These are phyloP conservation scores for Phanerochaete carnosa DNA, from an alignment of 768 basidiomycete genomes.

Conservation along the genomic window DNA sequence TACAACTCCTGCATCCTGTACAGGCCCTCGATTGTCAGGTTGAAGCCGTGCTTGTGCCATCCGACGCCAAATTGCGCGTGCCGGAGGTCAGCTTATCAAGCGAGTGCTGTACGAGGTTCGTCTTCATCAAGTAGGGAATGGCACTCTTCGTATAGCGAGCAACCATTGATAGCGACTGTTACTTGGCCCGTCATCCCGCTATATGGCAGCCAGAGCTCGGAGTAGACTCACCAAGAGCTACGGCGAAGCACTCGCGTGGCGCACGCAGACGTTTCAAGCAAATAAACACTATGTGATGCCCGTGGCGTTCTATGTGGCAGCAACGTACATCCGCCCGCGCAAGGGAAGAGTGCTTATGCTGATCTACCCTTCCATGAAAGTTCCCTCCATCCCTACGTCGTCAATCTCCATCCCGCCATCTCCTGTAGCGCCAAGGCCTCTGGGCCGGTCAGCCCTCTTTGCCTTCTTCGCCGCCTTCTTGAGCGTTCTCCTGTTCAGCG, in stretches of 20 bases:
- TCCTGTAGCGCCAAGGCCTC: constrained; percentile 2
- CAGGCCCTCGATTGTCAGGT: too few species aligned
- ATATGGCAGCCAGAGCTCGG: neutral
- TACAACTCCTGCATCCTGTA: too few species aligned
- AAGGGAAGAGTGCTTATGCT: neutral
- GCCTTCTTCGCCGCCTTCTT: constrained; percentile 66
- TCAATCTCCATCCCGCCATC: constrained; percentile 32
- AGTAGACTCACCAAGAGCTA: neutral
- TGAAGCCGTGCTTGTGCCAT: too few species aligned
- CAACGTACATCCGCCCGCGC: neutral
- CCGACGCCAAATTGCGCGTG: too few species aligned
- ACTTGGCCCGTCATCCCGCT: too few species aligned
- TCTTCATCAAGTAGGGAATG: too few species aligned
- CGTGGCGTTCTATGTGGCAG: neutral
- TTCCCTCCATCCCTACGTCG: constrained; percentile 18
- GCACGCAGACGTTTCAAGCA: neutral
- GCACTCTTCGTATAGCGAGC: too few species aligned
- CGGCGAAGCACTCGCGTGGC: neutral
- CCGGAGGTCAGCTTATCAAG: too few species aligned
- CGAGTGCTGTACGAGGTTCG: too few species aligned
- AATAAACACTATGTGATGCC: neutral
- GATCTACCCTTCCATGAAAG: constrained; percentile 8
- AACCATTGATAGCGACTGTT: too few species aligned
- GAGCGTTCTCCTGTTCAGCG: constrained; percentile 53
- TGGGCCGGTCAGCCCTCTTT: constrained; percentile 45